These are phyloP conservation scores for Cardamine chenopodiifolia DNA, from an alignment of 345 rosid genomes.

Conservation along the genomic window DNA sequence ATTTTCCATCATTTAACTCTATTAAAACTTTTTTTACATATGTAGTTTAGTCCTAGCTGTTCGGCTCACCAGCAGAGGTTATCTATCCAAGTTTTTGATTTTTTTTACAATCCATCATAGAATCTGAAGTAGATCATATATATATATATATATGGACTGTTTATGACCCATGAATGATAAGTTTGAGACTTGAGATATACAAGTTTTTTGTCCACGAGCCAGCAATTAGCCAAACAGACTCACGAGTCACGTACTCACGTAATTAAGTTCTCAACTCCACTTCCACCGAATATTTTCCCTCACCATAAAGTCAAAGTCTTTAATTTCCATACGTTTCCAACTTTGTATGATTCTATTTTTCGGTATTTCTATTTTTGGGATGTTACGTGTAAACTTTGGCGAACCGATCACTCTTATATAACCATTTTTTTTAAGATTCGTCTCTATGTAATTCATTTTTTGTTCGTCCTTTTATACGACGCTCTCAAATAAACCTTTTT, in stretches of 20 bases:
- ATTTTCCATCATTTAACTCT: background rate
- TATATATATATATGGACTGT: background rate
- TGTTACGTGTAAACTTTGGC: slow-evolving; percentile 15
- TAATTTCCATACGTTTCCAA: slow-evolving; percentile 19
- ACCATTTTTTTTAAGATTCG: slow-evolving; percentile 7
- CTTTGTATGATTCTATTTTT: slow-evolving; percentile 12
- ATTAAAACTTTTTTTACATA: background rate
- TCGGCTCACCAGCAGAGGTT: background rate
- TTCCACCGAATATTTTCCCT: slow-evolving; percentile 17
- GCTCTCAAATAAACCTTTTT: background rate
- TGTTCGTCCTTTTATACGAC: background rate
- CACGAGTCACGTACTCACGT: slow-evolving; percentile 1
- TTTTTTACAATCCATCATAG: background rate
- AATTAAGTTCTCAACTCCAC: slow-evolving; percentile 19
- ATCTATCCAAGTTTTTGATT: background rate
- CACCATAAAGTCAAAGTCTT: slow-evolving; percentile 25
- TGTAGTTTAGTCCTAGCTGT: background rate
- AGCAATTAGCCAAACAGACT: slow-evolving; percentile 18
- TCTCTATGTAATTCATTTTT: background rate
- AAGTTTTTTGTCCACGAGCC: slow-evolving; percentile 25
- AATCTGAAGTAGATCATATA: background rate
- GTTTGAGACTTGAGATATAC: slow-evolving; percentile 1
- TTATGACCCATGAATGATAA: slow-evolving; percentile 21
- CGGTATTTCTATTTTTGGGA: slow-evolving; percentile 27
- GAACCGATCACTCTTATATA: slow-evolving; percentile 1